A percentile compares a stretch with the other conserved stretches of the same genome.
Evolutionary conservation across 192 early-diverging fungal species (phyloP).

Genomic region (Coemansia sp.): DNA sequence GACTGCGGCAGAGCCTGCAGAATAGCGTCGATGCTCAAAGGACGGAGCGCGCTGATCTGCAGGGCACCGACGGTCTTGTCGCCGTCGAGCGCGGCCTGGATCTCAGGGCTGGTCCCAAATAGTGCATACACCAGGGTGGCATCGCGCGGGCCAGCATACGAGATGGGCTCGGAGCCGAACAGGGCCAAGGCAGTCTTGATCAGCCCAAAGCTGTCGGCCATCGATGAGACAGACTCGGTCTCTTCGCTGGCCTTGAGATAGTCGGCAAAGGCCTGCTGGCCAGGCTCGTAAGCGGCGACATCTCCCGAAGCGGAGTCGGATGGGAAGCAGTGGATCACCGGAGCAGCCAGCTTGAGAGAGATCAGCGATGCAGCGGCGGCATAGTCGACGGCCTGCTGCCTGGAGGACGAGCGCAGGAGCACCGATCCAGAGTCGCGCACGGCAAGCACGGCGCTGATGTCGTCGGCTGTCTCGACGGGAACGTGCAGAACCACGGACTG

Average conservation of each 20-base stretch:
- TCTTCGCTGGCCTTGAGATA: conserved; percentile 7
- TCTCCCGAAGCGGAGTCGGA: conserved; percentile 25
- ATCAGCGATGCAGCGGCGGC: conserved; percentile 76
- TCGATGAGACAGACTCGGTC: not conserved
- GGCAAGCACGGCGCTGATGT: conserved; percentile 62
- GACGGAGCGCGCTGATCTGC: conserved; percentile 74
- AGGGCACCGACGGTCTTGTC: conserved; percentile 62
- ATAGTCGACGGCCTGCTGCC: conserved; percentile 80
- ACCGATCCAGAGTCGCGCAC: conserved; percentile 77
- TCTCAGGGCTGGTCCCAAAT: conserved; percentile 55
- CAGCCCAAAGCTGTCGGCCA: not conserved
- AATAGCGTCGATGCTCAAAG: conserved; percentile 65
- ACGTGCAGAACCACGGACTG: conserved; percentile 36
- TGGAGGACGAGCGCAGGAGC: conserved; percentile 68
- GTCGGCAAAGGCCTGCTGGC: conserved; percentile 11
- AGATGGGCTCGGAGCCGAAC: conserved; percentile 14
- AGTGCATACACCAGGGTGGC: conserved; percentile 75
- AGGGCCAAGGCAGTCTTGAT: conserved; percentile 29
- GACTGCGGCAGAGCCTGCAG: conserved; percentile 59
- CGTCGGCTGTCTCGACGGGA: conserved; percentile 19
- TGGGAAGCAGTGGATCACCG: conserved; percentile 67
- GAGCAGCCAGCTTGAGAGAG: conserved; percentile 56
- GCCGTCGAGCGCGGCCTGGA: conserved; percentile 22
- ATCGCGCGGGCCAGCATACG: conserved; percentile 39
- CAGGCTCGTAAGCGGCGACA: conserved; percentile 26